Base-by-base conservation (phyloP, 2,329 filamentous ascomycete species). In the Cladophialophora psammophila region DNA sequence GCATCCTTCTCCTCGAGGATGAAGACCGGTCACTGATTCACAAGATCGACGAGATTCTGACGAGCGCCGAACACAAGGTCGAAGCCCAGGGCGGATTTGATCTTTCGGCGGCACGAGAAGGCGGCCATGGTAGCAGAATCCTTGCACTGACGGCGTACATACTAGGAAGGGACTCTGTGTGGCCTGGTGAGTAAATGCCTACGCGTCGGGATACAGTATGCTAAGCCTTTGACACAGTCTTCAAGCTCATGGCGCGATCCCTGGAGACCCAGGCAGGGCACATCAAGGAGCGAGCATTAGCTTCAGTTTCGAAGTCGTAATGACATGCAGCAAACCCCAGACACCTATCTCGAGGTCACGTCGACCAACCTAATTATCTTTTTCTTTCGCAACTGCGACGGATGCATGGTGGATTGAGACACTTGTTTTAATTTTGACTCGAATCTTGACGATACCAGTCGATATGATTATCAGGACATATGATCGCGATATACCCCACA, bases 1-100 rank as follows among this genome's bases (percentile, higher is more conserved):
- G 90, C 1, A 91, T 96, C 64, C 93, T 97, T 88, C 86, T 97
- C 3, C 84, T 98, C 0, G 94, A 97, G 74, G 92, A 95, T 18
- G 94, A 98, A 75, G 94, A 99, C 72, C 86, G 91, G 71, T 94
- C 94, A 78, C 83, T 98, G 1, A 81, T 98, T 6, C 85, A 87
- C 53, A 97, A 96, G 80, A 88, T 97, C 31, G 87, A 91, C 71
- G 90, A 92, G 69, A 90, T 98, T 9, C 81, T 97, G 48, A 82
- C 85, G 40, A 90, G 87, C 69, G 89, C 92, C 9, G 92, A 97
- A 77, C 83, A 87, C 74, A 97, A 96, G 80, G 73, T 83, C 79
- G 68, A 71, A 40, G 34, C 64, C 12, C 63, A 55, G 35, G 66
- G 65, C 32, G 65, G 65, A 3, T 69, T 65, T 60, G 68, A 67